These are phyloP conservation scores for Gossypium rotundifolium DNA, from an alignment of 345 rosid species.

Conservation along the genomic window DNA sequence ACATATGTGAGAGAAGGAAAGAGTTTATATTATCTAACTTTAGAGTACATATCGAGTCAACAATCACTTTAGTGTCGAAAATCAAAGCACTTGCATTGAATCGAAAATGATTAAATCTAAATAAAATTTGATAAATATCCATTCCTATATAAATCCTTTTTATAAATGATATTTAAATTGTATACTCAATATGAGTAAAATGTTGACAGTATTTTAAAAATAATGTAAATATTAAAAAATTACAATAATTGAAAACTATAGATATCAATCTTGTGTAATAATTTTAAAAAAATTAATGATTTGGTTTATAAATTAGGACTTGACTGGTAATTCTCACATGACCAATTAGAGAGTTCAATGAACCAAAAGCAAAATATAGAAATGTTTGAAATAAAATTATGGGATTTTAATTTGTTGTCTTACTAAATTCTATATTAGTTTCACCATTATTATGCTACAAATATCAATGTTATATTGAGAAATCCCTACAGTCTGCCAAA, in stretches of 20 bases:
- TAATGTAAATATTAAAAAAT: neutral
- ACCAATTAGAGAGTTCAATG: conserved; percentile 5
- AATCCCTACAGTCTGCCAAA: conserved; percentile 9
- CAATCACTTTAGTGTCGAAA: no score
- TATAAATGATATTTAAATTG: no score
- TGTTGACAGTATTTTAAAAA: no score
- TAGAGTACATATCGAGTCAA: no score
- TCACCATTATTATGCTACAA: conserved; percentile 6
- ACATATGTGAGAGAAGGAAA: no score
- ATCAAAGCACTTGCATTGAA: no score
- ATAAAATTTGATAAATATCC: no score
- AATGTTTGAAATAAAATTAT: neutral
- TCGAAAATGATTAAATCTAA: no score
- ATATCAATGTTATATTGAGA: neutral
- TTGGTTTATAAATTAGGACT: neutral
- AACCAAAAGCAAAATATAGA: neutral
- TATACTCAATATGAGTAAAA: no score
- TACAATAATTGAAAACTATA: neutral
- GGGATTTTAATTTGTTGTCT: neutral
- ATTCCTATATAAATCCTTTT: no score
- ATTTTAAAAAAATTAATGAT: neutral
- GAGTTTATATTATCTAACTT: no score
- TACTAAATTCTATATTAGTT: conserved; percentile 7
- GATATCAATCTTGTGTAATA: neutral
- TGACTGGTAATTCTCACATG: conserved; percentile 9